These are phyloP conservation scores for Pulveroboletus sp. DNA, from an alignment of 768 basidiomycete genomes.

Conservation along the genomic window DNA sequence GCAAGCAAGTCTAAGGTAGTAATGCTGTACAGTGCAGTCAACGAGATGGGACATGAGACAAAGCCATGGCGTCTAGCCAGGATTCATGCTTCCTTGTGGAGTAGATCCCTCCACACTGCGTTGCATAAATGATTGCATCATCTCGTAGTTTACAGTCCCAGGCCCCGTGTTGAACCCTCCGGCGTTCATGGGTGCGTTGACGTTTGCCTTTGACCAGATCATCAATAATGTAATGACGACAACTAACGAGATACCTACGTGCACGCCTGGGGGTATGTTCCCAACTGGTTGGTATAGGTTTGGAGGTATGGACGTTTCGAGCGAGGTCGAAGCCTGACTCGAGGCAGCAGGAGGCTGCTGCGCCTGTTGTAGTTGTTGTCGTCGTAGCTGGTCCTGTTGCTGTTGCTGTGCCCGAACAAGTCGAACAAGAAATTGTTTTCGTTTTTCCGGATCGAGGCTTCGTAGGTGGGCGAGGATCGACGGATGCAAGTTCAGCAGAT, in stretches of 20 bases:
- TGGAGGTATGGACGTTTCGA: constrained; percentile 9
- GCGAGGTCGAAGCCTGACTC: constrained; percentile 14
- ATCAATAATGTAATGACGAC: too few species aligned
- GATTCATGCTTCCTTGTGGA: constrained; percentile 18
- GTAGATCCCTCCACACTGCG: constrained; percentile 33
- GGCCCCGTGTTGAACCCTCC: constrained; percentile 24
- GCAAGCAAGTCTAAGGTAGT: constrained; percentile 12
- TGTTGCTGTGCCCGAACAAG: constrained; percentile 14
- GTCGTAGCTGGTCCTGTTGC: constrained; percentile 22
- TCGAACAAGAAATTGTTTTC: constrained; percentile 17
- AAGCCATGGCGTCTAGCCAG: constrained; percentile 10
- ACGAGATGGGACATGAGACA: background rate
- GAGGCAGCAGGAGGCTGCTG: constrained; percentile 14
- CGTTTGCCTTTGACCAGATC: constrained; percentile 17
- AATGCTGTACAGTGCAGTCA: background rate
- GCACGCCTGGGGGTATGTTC: constrained; percentile 15
- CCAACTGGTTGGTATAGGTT: constrained; percentile 6
- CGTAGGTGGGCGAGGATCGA: constrained; percentile 18
- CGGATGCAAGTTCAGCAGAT: constrained; percentile 7
- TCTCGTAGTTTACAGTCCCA: constrained; percentile 35
- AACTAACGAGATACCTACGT: constrained; percentile 19
- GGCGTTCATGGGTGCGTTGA: constrained; percentile 2
- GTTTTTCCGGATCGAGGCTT: constrained; percentile 22
- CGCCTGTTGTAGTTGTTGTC: constrained; percentile 24
- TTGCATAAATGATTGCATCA: constrained; percentile 47